Base-by-base conservation (phyloP, 164 flowering plant species). In the Sedum album region DNA sequence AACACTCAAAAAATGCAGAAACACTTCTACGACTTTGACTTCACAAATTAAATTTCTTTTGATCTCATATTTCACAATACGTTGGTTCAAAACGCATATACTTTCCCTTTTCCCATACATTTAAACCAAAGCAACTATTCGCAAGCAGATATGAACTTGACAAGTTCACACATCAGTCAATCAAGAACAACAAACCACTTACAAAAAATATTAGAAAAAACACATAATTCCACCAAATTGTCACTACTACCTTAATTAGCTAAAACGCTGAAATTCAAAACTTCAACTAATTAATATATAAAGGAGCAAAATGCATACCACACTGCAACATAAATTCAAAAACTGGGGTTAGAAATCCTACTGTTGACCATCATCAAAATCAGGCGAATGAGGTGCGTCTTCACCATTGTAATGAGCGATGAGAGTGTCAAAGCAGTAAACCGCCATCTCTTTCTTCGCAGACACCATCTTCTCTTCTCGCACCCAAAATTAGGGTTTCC, bases 361-460 rank as follows among this genome's bases (percentile, higher is more conserved):
- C 99, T 87, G 90, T 68, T 88, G 80, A 61, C 87, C 97, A 36
- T 82, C 97, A 23, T 88, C 93, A 69, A 91, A 94, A 5, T 57
- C 33, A 70, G 88, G 86, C 38, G 96, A 96, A 20, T 92, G 88
- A 68, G 93, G 96, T 44, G 82, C 73, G 31, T 85, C 81, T 49
- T 88, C 83, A 75, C 77, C 72, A 73, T 85, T 94, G 82, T 89
- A 94, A 78, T 94, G 93, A 74, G 96, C 87, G 65, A 94, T 81
- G 49, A 94, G 88, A 1, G 93, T 88, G 76, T 94, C 99, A 70
- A 90, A 94, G 78, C 97, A 91, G 70, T 78, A 91, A 42, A 87
- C 88, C 64, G 73, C 93, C 99, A 94, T 94, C 69, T 94, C 99
- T 75, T 78, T 76, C 70, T 88, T 94, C 41, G 99, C 99, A 63